These are phyloP conservation scores for Candida neerlandica DNA, from an alignment of 1,139 yeast species.

Conservation along the genomic window DNA sequence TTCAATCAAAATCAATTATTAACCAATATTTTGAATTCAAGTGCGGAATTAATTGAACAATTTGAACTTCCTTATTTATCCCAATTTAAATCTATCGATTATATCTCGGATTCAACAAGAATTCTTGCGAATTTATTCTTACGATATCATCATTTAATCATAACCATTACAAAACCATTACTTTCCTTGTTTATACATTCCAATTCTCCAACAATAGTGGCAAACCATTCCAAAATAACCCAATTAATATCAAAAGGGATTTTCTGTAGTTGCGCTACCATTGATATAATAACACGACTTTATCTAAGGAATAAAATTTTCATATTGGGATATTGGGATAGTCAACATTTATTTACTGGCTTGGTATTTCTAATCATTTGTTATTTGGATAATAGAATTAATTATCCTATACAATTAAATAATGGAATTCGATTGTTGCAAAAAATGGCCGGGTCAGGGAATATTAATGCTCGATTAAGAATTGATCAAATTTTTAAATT, in stretches of 20 bases:
- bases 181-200: slow-evolving; percentile 43
- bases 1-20: slow-evolving; percentile 38
- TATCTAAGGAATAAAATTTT: slow-evolving; percentile 40
- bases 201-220: slow-evolving; percentile 25
- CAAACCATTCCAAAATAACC: slow-evolving; percentile 29
- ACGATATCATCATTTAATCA: slow-evolving; percentile 50
- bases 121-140: slow-evolving; percentile 43
- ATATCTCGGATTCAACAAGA: slow-evolving; percentile 24
- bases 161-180: slow-evolving; percentile 49
- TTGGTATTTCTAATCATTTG: slow-evolving; percentile 44
- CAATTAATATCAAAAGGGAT: slow-evolving; percentile 42
- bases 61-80: slow-evolving; percentile 36
- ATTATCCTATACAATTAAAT: slow-evolving; percentile 28
- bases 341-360: slow-evolving; percentile 51
- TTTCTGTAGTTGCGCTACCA: slow-evolving; percentile 41
- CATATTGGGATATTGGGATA: slow-evolving; percentile 54
- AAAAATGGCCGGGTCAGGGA: slow-evolving; percentile 43
- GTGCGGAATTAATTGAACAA: slow-evolving; percentile 30
- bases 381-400: slow-evolving; percentile 16
- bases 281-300: slow-evolving; percentile 41
- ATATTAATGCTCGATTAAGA: slow-evolving; percentile 43
- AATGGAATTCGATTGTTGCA: slow-evolving; percentile 38
- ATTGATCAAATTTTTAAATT: slow-evolving; percentile 22
- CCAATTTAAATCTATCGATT: slow-evolving; percentile 25
- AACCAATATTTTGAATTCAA: slow-evolving; percentile 32